Evolutionary conservation across 2,329 filamentous ascomycete species (phyloP), one percentile per base, ranked within the genome.

Genomic region (Clarireedia paspali): DNA sequence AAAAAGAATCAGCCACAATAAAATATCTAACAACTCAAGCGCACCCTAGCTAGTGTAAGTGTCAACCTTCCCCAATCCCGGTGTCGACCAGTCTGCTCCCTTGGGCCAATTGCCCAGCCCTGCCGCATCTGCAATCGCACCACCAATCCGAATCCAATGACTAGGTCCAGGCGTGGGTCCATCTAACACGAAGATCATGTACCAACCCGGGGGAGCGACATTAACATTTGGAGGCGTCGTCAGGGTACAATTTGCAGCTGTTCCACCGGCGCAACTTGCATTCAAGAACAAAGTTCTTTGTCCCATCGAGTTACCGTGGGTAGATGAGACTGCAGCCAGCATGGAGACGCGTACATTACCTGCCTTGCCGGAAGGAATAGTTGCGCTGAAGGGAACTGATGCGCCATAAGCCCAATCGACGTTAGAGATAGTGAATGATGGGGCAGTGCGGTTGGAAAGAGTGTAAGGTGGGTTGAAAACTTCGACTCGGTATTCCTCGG

Each of bases 221-320:
- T 83, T 74, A 9, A 74, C 74, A 42, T 73, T 73, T 0, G 81
- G 81, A 2, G 82, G 82, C 2, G 82, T 75, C 1, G 73, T 79
- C 24, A 85, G 75, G 0, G 74, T 79, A 64, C 83, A 85, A 2
- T 69, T 70, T 2, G 70, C 75, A 0, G 77, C 80, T 9, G 10
- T 27, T 10, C 42, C 40, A 6, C 51, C 55, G 4, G 26, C 14
- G 63, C 72, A 77, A 23, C 73, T 69, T 52, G 79, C 70, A 1
- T 63, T 64, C 7, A 55, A 83, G 72, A 87, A 83, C 49, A 86
- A 67, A 0, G 82, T 86, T 17, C 84, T 75, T 39, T 81, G 80
- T 15, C 84, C 84, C 81, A 88, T 85, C 23, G 77, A 82, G 70
- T 86, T 81, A 27, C 84, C 84, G 67, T 82, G 79, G 0, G 80